Conservation (phyloP, 225 moss, liverwort and hornwort species). For the Bryum argenteum region DNA sequence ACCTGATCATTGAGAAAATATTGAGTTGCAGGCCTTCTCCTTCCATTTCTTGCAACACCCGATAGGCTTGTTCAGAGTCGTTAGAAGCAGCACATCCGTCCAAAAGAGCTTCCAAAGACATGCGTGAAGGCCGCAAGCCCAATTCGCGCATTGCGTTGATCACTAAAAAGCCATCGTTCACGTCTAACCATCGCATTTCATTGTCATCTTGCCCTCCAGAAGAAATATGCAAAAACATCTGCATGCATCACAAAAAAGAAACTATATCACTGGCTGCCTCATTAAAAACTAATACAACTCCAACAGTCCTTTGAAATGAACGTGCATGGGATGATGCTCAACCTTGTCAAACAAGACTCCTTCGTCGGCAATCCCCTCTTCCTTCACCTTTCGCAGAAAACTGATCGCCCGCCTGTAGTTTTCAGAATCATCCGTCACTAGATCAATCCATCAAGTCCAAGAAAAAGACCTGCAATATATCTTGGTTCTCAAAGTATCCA, state of each 20-base stretch:
- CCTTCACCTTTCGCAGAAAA: conserved; percentile 64
- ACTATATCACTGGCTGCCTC: conserved; percentile 22
- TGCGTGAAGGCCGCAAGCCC: conserved; percentile 75
- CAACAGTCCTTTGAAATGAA: conserved; percentile 11
- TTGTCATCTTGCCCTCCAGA: conserved; percentile 58
- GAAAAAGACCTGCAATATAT: background rate
- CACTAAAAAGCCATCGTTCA: conserved; percentile 62
- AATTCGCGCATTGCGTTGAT: conserved; percentile 62
- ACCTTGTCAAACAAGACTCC: conserved; percentile 76
- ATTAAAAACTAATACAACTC: conserved; percentile 9
- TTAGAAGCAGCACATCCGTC: conserved; percentile 64
- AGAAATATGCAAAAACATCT: conserved; percentile 76
- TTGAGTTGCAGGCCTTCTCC: conserved; percentile 68
- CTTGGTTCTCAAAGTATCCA: background rate
- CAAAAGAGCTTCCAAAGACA: conserved; percentile 71
- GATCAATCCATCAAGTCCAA: conserved; percentile 11
- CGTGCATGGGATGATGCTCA: conserved; percentile 14
- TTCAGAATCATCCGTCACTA: conserved; percentile 25
- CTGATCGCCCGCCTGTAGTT: conserved; percentile 54
- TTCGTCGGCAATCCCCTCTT: conserved; percentile 64
- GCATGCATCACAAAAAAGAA: conserved; percentile 29
- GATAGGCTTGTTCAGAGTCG: conserved; percentile 60
- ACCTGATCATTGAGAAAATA: conserved; percentile 78
- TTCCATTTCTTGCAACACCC: conserved; percentile 71
- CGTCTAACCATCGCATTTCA: conserved; percentile 53